Base-by-base conservation (phyloP, 345 rosid species). In the Salix suchowensis region DNA sequence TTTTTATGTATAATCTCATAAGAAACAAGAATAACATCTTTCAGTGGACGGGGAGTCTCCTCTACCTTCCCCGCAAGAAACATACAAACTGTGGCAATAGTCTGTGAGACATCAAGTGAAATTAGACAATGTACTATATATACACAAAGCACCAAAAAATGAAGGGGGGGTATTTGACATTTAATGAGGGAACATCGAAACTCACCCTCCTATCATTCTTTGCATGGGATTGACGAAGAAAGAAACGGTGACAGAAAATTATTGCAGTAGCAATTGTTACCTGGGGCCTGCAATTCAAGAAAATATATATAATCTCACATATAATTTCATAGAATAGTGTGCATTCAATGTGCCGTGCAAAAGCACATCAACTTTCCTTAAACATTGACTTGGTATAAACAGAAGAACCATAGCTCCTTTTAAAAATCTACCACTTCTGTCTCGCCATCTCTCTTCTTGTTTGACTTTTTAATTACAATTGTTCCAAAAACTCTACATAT, bases 1-100 rank as follows among this genome's bases (percentile, higher is more conserved):
- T 93, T 91, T 83, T 96, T 96, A 77, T 96, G 90, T 44, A 96
- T 91, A 61, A 96, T 93, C 81, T 93, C 99, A 84, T 92, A 96
- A 30, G 97, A 96, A 78, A 93, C 97, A 76, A 93, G 86, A 78
- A 96, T 96, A 76, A 96, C 98, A 86, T 91, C 97, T 84, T 92
- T 93, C 67, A 92, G 74, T 14, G 96, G 98, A 74, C 98, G 95
- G 37, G 99, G 97, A 79, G 99, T 96, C 91, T 93, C 99, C 78
- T 96, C 98, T 58, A 96, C 99, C 86, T 93, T 96, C 83, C 97
- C 99, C 54, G 99, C 97, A 71, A 93, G 96, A 82, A 96, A 96
- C 99, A 93, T 93, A 84, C 99, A 96, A 58, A 92, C 97, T 16
- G 98, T 93, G 46, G 96, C 99, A 67, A 93, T 88, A 19, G 91